phyloP scores from a whole-genome alignment of 768 basidiomycete genomes.

The Serendipita indica region DNA sequence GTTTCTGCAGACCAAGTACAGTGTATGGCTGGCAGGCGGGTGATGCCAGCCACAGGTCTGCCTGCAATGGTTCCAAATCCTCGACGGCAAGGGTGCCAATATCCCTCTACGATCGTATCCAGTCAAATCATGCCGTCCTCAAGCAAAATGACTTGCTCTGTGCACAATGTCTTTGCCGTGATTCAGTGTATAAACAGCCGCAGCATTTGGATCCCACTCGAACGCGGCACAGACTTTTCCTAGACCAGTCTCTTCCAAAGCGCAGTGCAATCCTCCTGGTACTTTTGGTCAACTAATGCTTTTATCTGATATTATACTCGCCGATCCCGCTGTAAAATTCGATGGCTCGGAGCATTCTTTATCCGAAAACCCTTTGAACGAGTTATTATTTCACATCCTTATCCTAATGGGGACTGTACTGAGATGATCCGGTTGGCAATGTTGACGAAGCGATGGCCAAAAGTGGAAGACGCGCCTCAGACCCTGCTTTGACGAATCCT shows the following conservation, averaged over 20 bases:
- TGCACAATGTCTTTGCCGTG: slow-evolving; percentile 32
- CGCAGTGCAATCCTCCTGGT: slow-evolving; percentile 58
- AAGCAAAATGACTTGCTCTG: slow-evolving; percentile 29
- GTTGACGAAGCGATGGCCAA: too few species aligned
- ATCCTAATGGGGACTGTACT: too few species aligned
- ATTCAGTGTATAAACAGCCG: slow-evolving; percentile 53
- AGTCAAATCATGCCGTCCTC: not conserved
- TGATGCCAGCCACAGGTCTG: slow-evolving; percentile 62
- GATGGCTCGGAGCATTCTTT: slow-evolving; percentile 21
- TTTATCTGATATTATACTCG: slow-evolving; percentile 18
- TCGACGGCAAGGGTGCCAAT: slow-evolving; percentile 41
- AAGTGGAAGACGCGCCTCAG: too few species aligned
- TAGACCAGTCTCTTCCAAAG: slow-evolving; percentile 35
- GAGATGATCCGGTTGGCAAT: too few species aligned
- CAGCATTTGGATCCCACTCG: slow-evolving; percentile 70
- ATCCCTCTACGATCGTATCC: slow-evolving; percentile 28
- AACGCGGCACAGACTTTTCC: slow-evolving; percentile 53
- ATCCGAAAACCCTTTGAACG: too few species aligned
- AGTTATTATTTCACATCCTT: too few species aligned
- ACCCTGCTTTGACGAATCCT: too few species aligned
- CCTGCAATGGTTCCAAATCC: slow-evolving; percentile 32
- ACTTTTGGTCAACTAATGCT: not conserved
- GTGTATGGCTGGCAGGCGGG: slow-evolving; percentile 81
- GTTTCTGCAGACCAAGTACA: slow-evolving; percentile 56
- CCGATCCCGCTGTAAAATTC: slow-evolving; percentile 80